Conservation (phyloP, 1,139 yeast species). For the Saccharomyces hybrid region DNA sequence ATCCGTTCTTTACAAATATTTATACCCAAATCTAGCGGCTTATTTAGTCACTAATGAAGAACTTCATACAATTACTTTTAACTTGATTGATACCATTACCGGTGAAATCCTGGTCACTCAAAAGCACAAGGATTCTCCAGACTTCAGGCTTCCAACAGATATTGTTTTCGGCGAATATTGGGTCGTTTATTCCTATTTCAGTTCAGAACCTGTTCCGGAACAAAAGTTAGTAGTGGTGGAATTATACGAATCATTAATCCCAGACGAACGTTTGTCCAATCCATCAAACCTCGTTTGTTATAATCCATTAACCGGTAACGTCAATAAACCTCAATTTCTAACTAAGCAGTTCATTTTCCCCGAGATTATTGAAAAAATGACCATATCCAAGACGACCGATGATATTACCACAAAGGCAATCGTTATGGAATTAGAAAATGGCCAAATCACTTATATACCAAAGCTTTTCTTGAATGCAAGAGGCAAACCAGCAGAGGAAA, state of each 20-base stretch:
- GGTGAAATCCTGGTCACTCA: slow-evolving; percentile 56
- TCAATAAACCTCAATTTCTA: slow-evolving; percentile 39
- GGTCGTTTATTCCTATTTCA: slow-evolving; percentile 63
- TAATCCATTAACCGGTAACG: slow-evolving; percentile 19
- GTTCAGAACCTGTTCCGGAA: slow-evolving; percentile 41
- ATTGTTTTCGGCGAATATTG: slow-evolving; percentile 76
- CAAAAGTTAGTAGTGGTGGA: slow-evolving; percentile 65
- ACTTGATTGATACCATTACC: slow-evolving; percentile 58
- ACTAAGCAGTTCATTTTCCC: slow-evolving; percentile 58
- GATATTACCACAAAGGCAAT: slow-evolving; percentile 74
- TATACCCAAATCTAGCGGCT: slow-evolving; percentile 62
- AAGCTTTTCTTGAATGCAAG: slow-evolving; percentile 54
- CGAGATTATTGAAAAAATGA: slow-evolving; percentile 44
- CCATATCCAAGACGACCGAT: slow-evolving; percentile 55
- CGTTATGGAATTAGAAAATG: slow-evolving; percentile 49
- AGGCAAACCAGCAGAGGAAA: slow-evolving; percentile 48
- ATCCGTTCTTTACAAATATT: slow-evolving; percentile 74
- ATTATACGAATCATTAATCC: slow-evolving; percentile 56
- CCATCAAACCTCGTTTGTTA: slow-evolving; percentile 1
- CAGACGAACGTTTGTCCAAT: slow-evolving; percentile 37
- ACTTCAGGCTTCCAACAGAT: slow-evolving; percentile 39
- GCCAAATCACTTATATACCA: slow-evolving; percentile 66
- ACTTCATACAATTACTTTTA: slow-evolving; percentile 35
- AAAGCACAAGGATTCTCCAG: slow-evolving; percentile 36
- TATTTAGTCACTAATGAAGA: slow-evolving; percentile 41